Evolutionary conservation across 208 protist genomes (phyloP).

Genomic region (Trypanosoma lewisi): DNA sequence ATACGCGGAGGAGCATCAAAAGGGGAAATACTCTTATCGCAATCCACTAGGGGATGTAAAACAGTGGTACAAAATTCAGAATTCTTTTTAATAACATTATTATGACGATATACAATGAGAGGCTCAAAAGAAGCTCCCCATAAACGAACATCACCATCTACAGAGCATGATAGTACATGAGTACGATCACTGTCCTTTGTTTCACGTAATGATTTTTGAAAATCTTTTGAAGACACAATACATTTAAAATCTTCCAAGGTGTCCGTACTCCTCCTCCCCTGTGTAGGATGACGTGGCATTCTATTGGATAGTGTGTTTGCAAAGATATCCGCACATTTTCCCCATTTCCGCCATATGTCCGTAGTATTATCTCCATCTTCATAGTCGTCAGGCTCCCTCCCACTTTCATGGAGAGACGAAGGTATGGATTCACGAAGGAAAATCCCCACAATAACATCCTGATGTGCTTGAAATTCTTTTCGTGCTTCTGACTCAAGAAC

Average conservation of each 20-base stretch:
- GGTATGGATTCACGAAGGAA: background rate
- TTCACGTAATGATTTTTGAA: background rate
- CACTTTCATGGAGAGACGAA: background rate
- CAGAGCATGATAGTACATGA: constrained; percentile 11
- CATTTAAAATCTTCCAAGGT: background rate
- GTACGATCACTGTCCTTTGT: background rate
- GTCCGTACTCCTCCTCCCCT: background rate
- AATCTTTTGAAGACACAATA: background rate
- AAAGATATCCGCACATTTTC: background rate
- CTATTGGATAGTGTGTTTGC: background rate
- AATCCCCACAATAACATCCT: constrained; percentile 31
- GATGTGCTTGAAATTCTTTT: constrained; percentile 27
- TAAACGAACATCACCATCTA: constrained; percentile 17
- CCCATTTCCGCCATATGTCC: too few species aligned
- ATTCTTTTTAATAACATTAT: background rate
- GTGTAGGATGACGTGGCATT: background rate
- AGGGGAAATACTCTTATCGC: background rate
- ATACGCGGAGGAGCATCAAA: constrained; percentile 6
- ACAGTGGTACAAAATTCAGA: constrained; percentile 4
- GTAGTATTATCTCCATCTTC: too few species aligned
- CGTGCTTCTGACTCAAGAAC: constrained; percentile 11
- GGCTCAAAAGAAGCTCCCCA: constrained; percentile 14
- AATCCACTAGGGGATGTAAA: background rate
- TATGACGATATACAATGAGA: constrained; percentile 1
- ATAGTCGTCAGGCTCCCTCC: background rate